phyloP scores from a whole-genome alignment of 2,329 filamentous ascomycete species.

The Orbilia quercus region DNA sequence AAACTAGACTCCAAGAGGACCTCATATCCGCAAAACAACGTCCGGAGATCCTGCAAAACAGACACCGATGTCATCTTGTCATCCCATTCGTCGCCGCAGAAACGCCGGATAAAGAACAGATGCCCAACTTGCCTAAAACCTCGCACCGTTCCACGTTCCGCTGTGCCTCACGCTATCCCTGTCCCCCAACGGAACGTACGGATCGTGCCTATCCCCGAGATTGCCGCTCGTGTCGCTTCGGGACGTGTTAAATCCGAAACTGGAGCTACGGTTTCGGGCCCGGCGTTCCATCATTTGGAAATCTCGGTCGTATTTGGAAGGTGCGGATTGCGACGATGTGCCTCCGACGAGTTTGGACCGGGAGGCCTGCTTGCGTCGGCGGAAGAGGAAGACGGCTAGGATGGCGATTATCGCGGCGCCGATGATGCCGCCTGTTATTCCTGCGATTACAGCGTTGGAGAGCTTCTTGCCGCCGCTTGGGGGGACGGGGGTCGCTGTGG shows the following conservation, averaged over 20 bases:
- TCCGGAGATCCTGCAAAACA: not conserved
- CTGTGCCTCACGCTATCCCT: conserved; percentile 36
- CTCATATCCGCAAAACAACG: too few species aligned
- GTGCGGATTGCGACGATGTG: conserved; percentile 12
- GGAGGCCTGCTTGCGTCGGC: conserved; percentile 33
- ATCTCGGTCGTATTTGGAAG: conserved; percentile 52
- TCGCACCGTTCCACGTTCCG: conserved; percentile 43
- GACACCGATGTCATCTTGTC: not conserved
- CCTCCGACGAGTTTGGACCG: conserved; percentile 32
- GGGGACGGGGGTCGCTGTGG: conserved; percentile 1
- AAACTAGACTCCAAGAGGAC: too few species aligned
- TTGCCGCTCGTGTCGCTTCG: conserved; percentile 47
- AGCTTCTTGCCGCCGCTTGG: not conserved
- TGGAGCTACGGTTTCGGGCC: conserved; percentile 40
- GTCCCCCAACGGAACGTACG: conserved; percentile 46
- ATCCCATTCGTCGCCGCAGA: not conserved
- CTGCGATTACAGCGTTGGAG: conserved; percentile 20
- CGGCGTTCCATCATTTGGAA: conserved; percentile 56
- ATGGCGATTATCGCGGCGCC: conserved; percentile 29
- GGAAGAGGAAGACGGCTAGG: conserved; percentile 46
- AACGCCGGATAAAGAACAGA: conserved; percentile 19
- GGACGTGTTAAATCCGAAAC: conserved; percentile 54
- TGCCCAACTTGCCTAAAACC: conserved; percentile 33
- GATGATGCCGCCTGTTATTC: conserved; percentile 41
- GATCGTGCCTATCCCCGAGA: conserved; percentile 33